Evolutionary conservation across 202 grass and related monocot genomes (phyloP).

Genomic region (Panicum hallii): DNA sequence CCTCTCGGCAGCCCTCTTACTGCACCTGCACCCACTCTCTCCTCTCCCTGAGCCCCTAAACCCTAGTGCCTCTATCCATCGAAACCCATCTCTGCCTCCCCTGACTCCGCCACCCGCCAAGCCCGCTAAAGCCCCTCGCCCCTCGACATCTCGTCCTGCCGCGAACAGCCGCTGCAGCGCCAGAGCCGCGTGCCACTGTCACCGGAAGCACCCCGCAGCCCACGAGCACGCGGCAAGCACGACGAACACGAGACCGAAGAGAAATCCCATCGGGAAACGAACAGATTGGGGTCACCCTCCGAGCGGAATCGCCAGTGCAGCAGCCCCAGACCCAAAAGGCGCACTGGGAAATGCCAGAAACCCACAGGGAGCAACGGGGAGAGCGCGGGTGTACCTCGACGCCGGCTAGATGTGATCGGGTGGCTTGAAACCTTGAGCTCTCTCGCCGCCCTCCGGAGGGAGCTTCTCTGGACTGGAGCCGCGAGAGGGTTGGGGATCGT

Average conservation of each 20-base stretch:
- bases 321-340: background rate
- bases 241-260: background rate
- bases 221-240: background rate
- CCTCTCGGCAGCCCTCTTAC: background rate
- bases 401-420: slow-evolving; percentile 14
- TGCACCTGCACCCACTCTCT: background rate
- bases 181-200: background rate
- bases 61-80: background rate
- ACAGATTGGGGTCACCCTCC: background rate
- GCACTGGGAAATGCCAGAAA: background rate
- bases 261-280: background rate
- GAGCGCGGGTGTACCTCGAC: background rate
- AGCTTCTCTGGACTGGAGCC: background rate
- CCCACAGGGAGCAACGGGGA: background rate
- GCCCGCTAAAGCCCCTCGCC: background rate
- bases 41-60: background rate
- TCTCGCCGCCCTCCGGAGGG: background rate
- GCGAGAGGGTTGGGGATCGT: slow-evolving; percentile 8
- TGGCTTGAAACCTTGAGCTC: background rate
- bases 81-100: background rate
- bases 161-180: background rate
- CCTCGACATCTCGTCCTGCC: slow-evolving; percentile 12
- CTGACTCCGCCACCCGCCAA: background rate
- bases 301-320: background rate
- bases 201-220: background rate